Base-by-base conservation (phyloP, 495 filamentous ascomycete genomes). In the Penicillium roqueforti region DNA sequence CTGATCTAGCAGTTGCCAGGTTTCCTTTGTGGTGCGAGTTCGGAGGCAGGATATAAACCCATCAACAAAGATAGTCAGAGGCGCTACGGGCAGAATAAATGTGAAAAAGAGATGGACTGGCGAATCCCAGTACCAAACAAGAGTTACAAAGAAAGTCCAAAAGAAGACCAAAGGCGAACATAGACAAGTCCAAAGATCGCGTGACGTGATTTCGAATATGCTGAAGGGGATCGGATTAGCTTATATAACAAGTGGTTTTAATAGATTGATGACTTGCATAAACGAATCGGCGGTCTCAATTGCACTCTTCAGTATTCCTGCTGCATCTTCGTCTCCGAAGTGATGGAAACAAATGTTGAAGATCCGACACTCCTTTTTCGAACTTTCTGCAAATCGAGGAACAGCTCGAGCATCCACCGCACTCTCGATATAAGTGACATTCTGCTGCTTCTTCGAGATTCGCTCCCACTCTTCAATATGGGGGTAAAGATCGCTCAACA, bases 271-370 rank as follows among this genome's bases (percentile, higher is more conserved):
- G 8, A 36, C 66, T 65, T 56, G 82, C 72, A 81, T 84, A 58
- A 89, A 87, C 10, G 81, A 83, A 55, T 86, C 82, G 23, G 79
- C 75, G 1, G 77, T 85, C 54, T 82, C 71, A 2, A 89, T 61
- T 0, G 85, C 84, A 58, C 84, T 84, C 36, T 72, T 68, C 36
- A 91, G 65, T 11, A 89, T 82, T 3, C 68, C 68, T 28, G 56
- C 59, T 6, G 86, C 87, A 23, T 81, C 57, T 14, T 66, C 66
- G 58, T 91, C 82, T 49, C 82, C 78, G 57, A 91, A 89, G 69
- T 91, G 87, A 60, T 91, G 87, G 65, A 89, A 91, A 5, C 85
- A 81, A 10, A 91, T 73, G 59, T 82, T 87, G 67, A 86, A 91
- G 23, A 89, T 68, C 3, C 84, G 73, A 66, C 89, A 87, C 34